Evolutionary conservation across 495 filamentous ascomycete genomes (phyloP), one percentile per base, ranked within the genome.

Genomic region (Chlorociboria aeruginascens): DNA sequence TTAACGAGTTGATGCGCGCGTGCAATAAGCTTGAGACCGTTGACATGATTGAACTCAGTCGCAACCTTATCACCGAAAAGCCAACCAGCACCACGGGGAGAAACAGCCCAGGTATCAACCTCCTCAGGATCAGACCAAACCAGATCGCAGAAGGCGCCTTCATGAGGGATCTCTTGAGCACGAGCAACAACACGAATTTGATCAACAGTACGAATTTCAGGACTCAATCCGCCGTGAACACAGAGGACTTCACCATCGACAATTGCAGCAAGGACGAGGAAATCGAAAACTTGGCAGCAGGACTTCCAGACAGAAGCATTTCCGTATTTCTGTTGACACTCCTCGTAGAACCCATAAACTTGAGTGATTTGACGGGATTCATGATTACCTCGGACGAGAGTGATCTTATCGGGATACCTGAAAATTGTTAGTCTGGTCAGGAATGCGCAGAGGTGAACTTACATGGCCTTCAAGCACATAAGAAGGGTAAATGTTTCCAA

Each of bases 71-170:
- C 86, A 14, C 92, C 92, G 61, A 98, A 98, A 6, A 98, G 70
- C 92, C 92, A 98, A 8, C 92, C 92, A 36, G 92, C 92, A 48
- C 92, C 92, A 62, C 92, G 73, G 0, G 92, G 92, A 52, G 85
- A 92, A 40, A 98, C 84, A 37, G 92, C 89, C 92, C 92, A 98
- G 1, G 92, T 97, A 52, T 95, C 92, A 45, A 98, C 87, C 59
- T 98, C 92, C 58, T 98, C 92, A 0, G 92, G 92, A 64, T 98
- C 92, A 52, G 86, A 93, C 92, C 92, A 98, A 7, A 98, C 92
- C 42, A 98, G 70, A 65, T 98, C 92, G 59, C 92, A 98, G 64
- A 98, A 98, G 12, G 92, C 92, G 45, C 92, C 92, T 64, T 97
- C 92, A 57, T 98, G 92, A 0, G 92, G 92, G 53, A 98, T 98